Conservation (phyloP, 805 yeast genomes). For the Wickerhamiella slavikovae region DNA sequence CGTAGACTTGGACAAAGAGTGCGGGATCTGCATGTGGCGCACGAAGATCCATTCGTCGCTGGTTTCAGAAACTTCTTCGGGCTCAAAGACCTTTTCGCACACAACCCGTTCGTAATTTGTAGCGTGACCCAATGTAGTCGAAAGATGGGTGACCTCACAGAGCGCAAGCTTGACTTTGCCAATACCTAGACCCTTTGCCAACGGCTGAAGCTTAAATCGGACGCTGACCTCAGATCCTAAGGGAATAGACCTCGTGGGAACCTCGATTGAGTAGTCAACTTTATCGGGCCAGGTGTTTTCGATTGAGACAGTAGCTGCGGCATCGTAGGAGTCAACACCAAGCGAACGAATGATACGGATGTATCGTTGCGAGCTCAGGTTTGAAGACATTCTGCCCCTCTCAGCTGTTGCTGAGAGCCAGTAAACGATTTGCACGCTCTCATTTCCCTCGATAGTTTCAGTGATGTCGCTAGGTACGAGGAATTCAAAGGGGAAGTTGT, state of each 20-base stretch:
- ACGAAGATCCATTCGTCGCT: slow-evolving; percentile 56
- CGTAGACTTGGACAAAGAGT: slow-evolving; percentile 51
- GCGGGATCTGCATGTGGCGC: slow-evolving; percentile 42
- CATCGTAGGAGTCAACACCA: slow-evolving; percentile 69
- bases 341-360: slow-evolving; percentile 69
- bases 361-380: slow-evolving; percentile 45
- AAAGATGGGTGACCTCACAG: slow-evolving; percentile 40
- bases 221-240: slow-evolving; percentile 65
- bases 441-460: slow-evolving; percentile 80
- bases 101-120: slow-evolving; percentile 45
- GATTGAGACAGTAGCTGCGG: slow-evolving; percentile 79
- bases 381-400: slow-evolving; percentile 54
- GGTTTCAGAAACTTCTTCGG: slow-evolving; percentile 19
- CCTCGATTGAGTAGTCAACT: slow-evolving; percentile 70
- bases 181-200: slow-evolving; percentile 56
- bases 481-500: slow-evolving; percentile 76
- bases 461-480: slow-evolving; percentile 67
- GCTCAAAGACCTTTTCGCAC: slow-evolving; percentile 25
- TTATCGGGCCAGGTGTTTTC: slow-evolving; percentile 92
- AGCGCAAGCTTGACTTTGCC: slow-evolving; percentile 55
- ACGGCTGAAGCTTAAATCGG: slow-evolving; percentile 52
- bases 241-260: slow-evolving; percentile 77
- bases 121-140: slow-evolving; percentile 35
- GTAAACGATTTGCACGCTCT: slow-evolving; percentile 55
- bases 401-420: slow-evolving; percentile 63